These are phyloP conservation scores for Peterozyma toletana DNA, from an alignment of 805 yeast species.

Conservation along the genomic window DNA sequence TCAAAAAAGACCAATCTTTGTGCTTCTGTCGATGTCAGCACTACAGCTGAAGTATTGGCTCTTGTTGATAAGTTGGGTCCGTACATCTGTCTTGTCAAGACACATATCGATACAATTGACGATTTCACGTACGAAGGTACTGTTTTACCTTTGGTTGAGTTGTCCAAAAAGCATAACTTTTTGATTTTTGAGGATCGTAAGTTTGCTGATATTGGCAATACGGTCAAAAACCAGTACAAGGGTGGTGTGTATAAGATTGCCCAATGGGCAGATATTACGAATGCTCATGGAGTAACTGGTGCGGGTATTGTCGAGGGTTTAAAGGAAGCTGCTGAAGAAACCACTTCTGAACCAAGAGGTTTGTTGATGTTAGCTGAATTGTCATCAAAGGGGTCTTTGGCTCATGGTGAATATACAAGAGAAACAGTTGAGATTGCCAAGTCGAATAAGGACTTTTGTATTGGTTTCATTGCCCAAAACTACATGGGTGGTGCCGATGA, in stretches of 20 bases:
- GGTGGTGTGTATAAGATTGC: conserved; percentile 89
- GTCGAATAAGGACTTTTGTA: conserved; percentile 79
- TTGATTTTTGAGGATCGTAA: conserved; percentile 95
- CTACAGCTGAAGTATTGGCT: conserved; percentile 65
- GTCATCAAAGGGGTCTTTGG: conserved; percentile 89
- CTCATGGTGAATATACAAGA: conserved; percentile 83
- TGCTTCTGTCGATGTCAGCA: conserved; percentile 87
- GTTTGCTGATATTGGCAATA: conserved; percentile 97
- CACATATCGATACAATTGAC: conserved; percentile 88
- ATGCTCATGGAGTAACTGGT: conserved; percentile 97
- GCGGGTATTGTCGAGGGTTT: conserved; percentile 87
- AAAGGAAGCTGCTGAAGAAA: conserved; percentile 57
- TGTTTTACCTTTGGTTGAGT: conserved; percentile 59
- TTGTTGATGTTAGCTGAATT: conserved; percentile 92
- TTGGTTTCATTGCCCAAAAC: conserved; percentile 94
- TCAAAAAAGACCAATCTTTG: conserved; percentile 81
- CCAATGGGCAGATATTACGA: conserved; percentile 93
- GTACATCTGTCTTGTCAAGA: conserved; percentile 82
- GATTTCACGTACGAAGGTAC: conserved; percentile 84
- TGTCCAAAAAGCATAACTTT: conserved; percentile 79
- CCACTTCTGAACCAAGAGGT: conserved; percentile 76
- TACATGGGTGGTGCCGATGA: conserved; percentile 78
- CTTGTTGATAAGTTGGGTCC: conserved; percentile 85
- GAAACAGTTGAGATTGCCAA: conserved; percentile 85
- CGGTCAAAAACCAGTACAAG: conserved; percentile 88